phyloP scores from a whole-genome alignment of 2,329 filamentous ascomycete genomes.

The Colletotrichum musae region DNA sequence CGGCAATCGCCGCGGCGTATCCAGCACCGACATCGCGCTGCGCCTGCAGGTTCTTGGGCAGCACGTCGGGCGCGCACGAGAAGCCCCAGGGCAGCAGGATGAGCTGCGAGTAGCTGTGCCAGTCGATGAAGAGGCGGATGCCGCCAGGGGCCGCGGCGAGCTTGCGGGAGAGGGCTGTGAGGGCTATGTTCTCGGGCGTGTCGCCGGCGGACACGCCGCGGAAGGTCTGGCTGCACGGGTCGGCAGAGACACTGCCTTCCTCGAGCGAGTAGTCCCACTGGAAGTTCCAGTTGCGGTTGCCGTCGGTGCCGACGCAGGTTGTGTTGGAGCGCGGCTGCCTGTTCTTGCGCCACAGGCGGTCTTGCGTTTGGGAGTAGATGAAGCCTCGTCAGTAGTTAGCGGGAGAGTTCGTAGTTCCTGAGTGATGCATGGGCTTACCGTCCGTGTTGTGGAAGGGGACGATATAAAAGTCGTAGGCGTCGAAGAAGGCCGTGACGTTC shows the following conservation, averaged over 20 bases:
- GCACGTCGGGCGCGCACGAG: conserved; percentile 55
- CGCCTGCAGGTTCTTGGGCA: conserved; percentile 44
- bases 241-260: conserved; percentile 57
- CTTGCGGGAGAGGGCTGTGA: conserved; percentile 61
- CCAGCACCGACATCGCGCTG: conserved; percentile 50
- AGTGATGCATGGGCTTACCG: conserved; percentile 49
- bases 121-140: conserved; percentile 71
- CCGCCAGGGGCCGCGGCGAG: conserved; percentile 58
- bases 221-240: conserved; percentile 63
- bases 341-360: conserved; percentile 70
- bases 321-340: conserved; percentile 56
- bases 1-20: conserved; percentile 58
- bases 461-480: conserved; percentile 73
- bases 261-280: conserved; percentile 53
- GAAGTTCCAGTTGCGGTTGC: conserved; percentile 68
- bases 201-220: conserved; percentile 57
- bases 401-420: conserved; percentile 7
- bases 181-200: conserved; percentile 62
- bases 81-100: conserved; percentile 71
- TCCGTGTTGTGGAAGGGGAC: conserved; percentile 68
- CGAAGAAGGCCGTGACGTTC: conserved; percentile 59
- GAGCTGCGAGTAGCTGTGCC: conserved; percentile 70
- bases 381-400: conserved; percentile 55
- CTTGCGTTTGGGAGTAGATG: conserved; percentile 63
- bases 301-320: conserved; percentile 64